Percentiles rank a stretch among this genome's conserved stretches.
Conservation (phyloP, 345 rosid species). For the Ailanthus altissimus region DNA sequence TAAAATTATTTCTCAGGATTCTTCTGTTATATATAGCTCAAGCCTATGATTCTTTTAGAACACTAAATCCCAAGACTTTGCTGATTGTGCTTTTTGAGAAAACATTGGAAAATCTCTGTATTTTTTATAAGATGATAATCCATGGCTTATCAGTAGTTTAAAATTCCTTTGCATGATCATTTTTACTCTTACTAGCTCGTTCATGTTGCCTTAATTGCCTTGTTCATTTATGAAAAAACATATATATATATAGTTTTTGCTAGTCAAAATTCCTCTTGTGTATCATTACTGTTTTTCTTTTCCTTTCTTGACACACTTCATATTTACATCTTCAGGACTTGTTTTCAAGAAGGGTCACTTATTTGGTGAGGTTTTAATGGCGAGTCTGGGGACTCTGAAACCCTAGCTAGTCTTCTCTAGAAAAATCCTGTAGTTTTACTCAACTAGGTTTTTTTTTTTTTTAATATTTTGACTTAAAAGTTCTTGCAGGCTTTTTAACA, state of each 20-base stretch:
- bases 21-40: background rate
- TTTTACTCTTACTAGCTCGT: background rate
- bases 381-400: constrained; percentile 22
- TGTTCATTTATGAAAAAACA: background rate
- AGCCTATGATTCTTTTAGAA: background rate
- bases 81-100: background rate
- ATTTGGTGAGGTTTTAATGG: constrained; percentile 4
- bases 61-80: background rate
- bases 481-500: constrained; percentile 32
- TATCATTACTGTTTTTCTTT: background rate
- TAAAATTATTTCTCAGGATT: background rate
- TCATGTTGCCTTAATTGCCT: background rate
- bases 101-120: background rate
- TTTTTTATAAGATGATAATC: background rate
- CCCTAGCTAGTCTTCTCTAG: constrained; percentile 26
- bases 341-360: background rate
- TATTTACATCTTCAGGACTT: background rate
- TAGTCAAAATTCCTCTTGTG: background rate
- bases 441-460: constrained; percentile 37
- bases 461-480: constrained; percentile 20
- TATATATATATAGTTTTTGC: background rate
- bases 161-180: background rate
- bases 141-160: background rate
- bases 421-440: background rate
- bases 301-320: no score